A percentile compares a stretch with the other conserved stretches of the same genome.
Evolutionary conservation across 108 stramenopile species (phyloP).

Genomic region (Nitzschia palea): DNA sequence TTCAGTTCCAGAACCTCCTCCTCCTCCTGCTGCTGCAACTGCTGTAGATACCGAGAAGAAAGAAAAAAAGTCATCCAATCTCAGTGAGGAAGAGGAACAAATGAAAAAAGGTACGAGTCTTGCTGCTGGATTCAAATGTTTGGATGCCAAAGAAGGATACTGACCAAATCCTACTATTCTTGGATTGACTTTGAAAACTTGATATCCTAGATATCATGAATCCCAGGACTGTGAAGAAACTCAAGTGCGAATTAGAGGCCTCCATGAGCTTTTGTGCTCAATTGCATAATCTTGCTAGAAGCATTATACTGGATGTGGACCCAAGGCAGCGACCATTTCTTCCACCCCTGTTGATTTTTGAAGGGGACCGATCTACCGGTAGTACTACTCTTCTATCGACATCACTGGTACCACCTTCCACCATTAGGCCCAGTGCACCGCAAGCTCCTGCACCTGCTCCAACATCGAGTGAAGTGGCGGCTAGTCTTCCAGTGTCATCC

Average conservation of each 20-base stretch:
- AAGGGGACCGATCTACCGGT: conserved; percentile 9
- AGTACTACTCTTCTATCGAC: neutral
- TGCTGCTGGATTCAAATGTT: neutral
- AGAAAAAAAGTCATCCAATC: conserved; percentile 17
- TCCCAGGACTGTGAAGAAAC: conserved; percentile 66
- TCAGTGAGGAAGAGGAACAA: conserved; percentile 34
- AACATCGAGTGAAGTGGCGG: neutral
- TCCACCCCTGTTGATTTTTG: conserved; percentile 16
- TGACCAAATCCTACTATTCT: neutral
- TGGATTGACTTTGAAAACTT: neutral
- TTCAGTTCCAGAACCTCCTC: neutral
- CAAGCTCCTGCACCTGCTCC: neutral
- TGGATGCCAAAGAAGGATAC: neutral
- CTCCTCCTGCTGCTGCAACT: neutral
- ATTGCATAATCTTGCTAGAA: conserved; percentile 52
- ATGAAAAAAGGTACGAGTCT: conserved; percentile 24
- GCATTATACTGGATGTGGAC: conserved; percentile 61
- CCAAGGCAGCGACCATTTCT: conserved; percentile 26
- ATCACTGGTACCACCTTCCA: neutral
- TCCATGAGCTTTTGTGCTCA: conserved; percentile 62
- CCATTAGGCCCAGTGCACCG: neutral
- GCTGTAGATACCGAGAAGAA: conserved; percentile 28
- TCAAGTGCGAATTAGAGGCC: conserved; percentile 60
- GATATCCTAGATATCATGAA: conserved; percentile 64
- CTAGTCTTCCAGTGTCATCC: neutral